Conservation (phyloP, 2,329 filamentous ascomycete genomes). For the Septoria linicola region DNA sequence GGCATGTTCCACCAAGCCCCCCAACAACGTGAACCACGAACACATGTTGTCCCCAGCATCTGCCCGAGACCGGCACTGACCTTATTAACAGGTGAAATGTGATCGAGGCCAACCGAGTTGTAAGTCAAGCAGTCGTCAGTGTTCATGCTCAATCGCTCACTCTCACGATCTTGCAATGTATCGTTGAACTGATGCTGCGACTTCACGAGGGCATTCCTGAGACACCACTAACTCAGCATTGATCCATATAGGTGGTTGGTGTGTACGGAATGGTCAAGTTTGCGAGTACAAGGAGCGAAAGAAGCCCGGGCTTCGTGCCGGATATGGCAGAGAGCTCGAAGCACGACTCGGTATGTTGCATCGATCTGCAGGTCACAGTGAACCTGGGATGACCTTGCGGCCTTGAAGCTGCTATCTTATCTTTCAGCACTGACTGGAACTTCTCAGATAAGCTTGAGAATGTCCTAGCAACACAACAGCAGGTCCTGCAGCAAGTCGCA, state of each 20-base stretch:
- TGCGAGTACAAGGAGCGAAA: constrained; percentile 71
- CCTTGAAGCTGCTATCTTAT: too few species aligned
- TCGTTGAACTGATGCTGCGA: too few species aligned
- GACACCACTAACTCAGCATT: too few species aligned
- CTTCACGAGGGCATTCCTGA: too few species aligned
- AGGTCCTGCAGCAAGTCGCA: constrained; percentile 47
- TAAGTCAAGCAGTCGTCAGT: too few species aligned
- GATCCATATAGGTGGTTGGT: constrained; percentile 63
- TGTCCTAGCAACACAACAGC: constrained; percentile 47
- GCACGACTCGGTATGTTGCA: constrained; percentile 52
- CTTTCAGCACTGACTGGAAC: constrained; percentile 5
- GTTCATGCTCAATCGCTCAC: too few species aligned
- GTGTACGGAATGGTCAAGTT: constrained; percentile 62
- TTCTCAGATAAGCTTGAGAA: constrained; percentile 48
- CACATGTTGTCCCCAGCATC: not conserved
- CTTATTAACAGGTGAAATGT: constrained; percentile 54
- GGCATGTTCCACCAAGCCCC: constrained; percentile 46
- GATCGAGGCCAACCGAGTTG: constrained; percentile 75
- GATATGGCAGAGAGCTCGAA: constrained; percentile 62
- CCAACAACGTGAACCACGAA: not conserved
- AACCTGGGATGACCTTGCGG: too few species aligned
- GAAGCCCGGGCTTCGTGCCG: constrained; percentile 60
- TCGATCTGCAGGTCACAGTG: too few species aligned
- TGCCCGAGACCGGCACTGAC: constrained; percentile 8
- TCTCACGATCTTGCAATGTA: too few species aligned